phyloP scores from a whole-genome alignment of 805 yeast genomes.

The Metschnikowia picachoensis region DNA sequence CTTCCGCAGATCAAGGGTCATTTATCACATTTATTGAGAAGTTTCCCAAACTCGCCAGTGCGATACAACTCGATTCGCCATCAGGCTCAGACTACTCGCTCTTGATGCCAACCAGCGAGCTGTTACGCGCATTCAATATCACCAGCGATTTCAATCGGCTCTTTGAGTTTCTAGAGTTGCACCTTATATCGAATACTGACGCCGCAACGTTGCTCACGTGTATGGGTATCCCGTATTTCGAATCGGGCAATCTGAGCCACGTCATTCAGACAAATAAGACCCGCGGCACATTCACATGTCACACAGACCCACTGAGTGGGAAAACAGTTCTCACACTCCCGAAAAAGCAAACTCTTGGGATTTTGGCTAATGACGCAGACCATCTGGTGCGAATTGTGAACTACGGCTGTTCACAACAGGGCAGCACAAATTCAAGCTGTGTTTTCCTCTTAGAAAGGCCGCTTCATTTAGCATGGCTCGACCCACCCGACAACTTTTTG shows the following conservation, averaged over 20 bases:
- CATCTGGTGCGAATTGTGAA: constrained; percentile 57
- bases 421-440: constrained; percentile 38
- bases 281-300: constrained; percentile 12
- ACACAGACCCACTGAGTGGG: constrained; percentile 10
- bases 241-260: constrained; percentile 4
- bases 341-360: not conserved
- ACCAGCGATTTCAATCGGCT: constrained; percentile 42
- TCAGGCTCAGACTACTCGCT: constrained; percentile 47
- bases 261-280: constrained; percentile 15
- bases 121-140: constrained; percentile 50
- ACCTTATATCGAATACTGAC: constrained; percentile 61
- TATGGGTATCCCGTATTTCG: constrained; percentile 20
- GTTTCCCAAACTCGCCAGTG: constrained; percentile 39
- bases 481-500: constrained; percentile 39
- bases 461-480: constrained; percentile 61
- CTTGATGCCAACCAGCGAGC: constrained; percentile 65
- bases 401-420: constrained; percentile 52
- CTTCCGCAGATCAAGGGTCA: constrained; percentile 20
- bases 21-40: constrained; percentile 45
- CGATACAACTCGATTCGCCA: constrained; percentile 33
- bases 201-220: constrained; percentile 47
- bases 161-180: constrained; percentile 58
- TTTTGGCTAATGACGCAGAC: constrained; percentile 25
- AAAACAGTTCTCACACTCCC: constrained; percentile 13
- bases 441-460: constrained; percentile 67